Evolutionary conservation across 495 filamentous ascomycete genomes (phyloP), one percentile per base, ranked within the genome.

Genomic region (Penicillium argentinense): DNA sequence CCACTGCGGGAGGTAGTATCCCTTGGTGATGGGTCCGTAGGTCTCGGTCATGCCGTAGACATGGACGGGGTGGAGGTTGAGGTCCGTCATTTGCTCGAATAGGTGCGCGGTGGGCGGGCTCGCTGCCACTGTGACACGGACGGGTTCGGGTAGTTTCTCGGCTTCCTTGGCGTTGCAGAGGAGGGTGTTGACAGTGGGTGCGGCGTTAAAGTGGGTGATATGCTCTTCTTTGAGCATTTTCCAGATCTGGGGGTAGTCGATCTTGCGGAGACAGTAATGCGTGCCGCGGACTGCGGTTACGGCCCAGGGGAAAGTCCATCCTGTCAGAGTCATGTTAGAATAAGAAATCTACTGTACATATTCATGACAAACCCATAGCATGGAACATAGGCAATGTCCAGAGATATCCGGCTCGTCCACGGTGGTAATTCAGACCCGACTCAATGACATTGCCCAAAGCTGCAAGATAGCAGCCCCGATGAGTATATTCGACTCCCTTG

Each of bases 371-470:
- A 62, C 91, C 91, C 56, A 87, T 81, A 17, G 93, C 93, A 73
- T 98, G 93, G 61, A 98, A 98, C 90, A 97, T 93, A 2, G 91
- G 91, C 39, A 97, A 64, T 22, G 86, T 97, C 91, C 91, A 97
- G 26, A 97, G 74, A 71, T 95, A 97, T 49, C 81, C 80, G 64
- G 85, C 88, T 41, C 87, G 68, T 12, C 82, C 85, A 1, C 61
- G 64, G 41, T 81, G 71, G 29, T 72, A 77, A 62, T 93, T 96
- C 28, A 98, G 71, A 0, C 88, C 87, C 8, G 86, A 89, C 66
- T 98, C 93, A 33, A 97, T 80, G 4, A 97, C 67, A 64, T 97
- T 97, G 2, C 68, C 92, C 42, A 97, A 50, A 0, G 90, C 76
- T 0, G 88, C 93, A 7, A 98, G 73, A 63, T 98, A 98, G 11